Base-by-base conservation (phyloP, 768 basidiomycete species). In the Podaxis carcinomalis region DNA sequence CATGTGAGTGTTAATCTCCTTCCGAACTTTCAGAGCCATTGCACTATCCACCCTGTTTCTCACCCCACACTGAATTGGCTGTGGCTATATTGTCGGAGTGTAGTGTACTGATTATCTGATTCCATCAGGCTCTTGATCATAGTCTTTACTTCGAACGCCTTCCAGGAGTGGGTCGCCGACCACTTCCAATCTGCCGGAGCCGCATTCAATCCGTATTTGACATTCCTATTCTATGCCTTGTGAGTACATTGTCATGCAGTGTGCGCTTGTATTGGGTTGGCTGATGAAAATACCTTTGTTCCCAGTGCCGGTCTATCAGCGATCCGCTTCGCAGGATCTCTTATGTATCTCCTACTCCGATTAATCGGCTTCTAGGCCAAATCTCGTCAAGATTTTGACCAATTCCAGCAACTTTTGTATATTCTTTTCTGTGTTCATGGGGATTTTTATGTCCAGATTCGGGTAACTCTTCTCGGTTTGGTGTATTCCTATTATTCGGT, bases 171-270 rank as follows among this genome's bases (percentile, higher is more conserved):
- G 88, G 86, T 91, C 35, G 73, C 80, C 25, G 83, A 89, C 65
- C 77, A 92, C 54, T 71, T 79, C 51, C 72, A 69, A n/a, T 71
- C 74, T 0, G 75, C 76, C 3, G 77, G 80, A 59, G 76, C 83
- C 13, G 79, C 80, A 23, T 94, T 95, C 78, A 95, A 95, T 68
- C 92, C 93, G n/a, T 95, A 95, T 73, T 81, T 92, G 52, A 84
- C 83, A 28, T 89, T 92, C 78, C 80, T 95, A 57, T 95, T 95
- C 80, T 85, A 72, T 65, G 78, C 77, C 57, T 71, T 79, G 78
- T 81, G 69, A 64, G 79, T 77, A 46, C 21, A 6, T 16, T 36
- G 44, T 9, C 27, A 56, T 44, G 5, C 25, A 25, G 19, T 10
- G 19, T 50, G 21, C 42, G 66, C 28, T 13, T 51, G 25, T 51